A percentile compares a stretch with the other conserved stretches of the same genome.
phyloP scores from a whole-genome alignment of 306 rosid species.

The Alnus glutinosa region DNA sequence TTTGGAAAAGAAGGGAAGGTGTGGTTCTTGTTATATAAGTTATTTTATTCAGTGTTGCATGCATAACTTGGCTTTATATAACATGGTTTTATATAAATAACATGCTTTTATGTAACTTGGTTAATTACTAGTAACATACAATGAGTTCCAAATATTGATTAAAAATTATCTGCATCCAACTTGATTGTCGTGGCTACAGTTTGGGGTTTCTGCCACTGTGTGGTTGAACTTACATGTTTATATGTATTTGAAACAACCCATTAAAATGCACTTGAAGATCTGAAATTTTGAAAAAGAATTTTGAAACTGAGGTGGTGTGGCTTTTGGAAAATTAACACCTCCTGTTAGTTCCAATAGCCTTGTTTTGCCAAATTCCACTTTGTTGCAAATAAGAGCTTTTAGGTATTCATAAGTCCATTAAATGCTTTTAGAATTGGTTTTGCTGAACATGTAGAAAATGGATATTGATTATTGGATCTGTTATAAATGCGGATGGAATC shows the following conservation, averaged over 20 bases:
- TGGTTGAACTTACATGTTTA: neutral
- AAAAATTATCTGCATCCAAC: neutral
- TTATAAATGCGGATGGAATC: too few relatives aligned
- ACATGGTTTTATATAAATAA: neutral
- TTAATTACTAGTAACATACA: neutral
- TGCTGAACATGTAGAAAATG: too few relatives aligned
- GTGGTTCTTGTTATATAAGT: neutral
- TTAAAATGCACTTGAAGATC: neutral
- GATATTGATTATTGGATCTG: too few relatives aligned
- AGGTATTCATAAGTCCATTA: neutral
- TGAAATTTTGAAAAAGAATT: neutral
- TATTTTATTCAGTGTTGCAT: neutral
- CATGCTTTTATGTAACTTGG: neutral
- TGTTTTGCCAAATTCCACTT: neutral
- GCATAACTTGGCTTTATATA: neutral
- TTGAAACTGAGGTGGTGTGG: neutral
- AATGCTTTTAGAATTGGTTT: neutral
- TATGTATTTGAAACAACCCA: neutral
- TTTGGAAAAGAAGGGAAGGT: conserved; percentile 52
- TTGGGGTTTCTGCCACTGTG: neutral
- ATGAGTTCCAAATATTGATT: neutral
- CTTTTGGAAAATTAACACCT: neutral
- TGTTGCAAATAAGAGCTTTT: neutral
- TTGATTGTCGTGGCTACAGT: neutral
- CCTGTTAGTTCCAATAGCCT: neutral